phyloP scores from a whole-genome alignment of 1,284 basidiomycete genomes.

The Neolentinus lepideus region DNA sequence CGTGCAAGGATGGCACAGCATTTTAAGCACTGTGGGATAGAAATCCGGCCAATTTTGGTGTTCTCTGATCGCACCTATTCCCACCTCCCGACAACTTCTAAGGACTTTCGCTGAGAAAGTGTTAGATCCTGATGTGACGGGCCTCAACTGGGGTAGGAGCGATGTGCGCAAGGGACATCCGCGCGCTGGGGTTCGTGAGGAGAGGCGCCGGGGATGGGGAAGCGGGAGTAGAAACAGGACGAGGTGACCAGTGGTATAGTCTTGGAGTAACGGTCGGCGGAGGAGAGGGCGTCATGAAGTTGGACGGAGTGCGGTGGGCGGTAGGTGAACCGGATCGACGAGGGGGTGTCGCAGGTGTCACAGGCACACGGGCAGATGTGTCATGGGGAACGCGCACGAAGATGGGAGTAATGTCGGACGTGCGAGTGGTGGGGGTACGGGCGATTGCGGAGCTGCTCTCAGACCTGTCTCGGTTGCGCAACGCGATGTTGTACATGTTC shows the following conservation, averaged over 20 bases:
- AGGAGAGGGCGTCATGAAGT: conserved; percentile 14
- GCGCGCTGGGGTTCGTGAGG: conserved; percentile 20
- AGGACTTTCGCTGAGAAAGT: too few species aligned
- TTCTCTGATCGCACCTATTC: background rate
- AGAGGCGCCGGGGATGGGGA: conserved; percentile 12
- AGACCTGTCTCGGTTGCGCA: background rate
- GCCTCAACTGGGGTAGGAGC: conserved; percentile 3
- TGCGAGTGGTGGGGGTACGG: conserved; percentile 3
- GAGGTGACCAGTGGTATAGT: conserved; percentile 17
- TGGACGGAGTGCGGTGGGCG: conserved; percentile 5
- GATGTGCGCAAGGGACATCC: conserved; percentile 22
- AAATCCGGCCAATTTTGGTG: background rate
- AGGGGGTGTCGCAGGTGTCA: conserved; percentile 2
- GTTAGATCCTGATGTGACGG: background rate
- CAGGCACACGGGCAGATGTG: conserved; percentile 1
- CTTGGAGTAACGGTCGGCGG: conserved; percentile 20
- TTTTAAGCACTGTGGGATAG: background rate
- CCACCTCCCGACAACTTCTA: background rate
- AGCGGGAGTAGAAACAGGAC: conserved; percentile 5
- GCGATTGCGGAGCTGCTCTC: background rate
- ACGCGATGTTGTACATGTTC: conserved; percentile 4
- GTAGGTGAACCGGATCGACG: conserved; percentile 13
- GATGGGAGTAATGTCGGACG: conserved; percentile 14
- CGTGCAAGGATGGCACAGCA: background rate
- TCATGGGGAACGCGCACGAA: background rate